Percentiles rank a stretch among this genome's conserved stretches.
phyloP scores from a whole-genome alignment of 2,329 filamentous ascomycete genomes.

The Botrytis fabae region DNA sequence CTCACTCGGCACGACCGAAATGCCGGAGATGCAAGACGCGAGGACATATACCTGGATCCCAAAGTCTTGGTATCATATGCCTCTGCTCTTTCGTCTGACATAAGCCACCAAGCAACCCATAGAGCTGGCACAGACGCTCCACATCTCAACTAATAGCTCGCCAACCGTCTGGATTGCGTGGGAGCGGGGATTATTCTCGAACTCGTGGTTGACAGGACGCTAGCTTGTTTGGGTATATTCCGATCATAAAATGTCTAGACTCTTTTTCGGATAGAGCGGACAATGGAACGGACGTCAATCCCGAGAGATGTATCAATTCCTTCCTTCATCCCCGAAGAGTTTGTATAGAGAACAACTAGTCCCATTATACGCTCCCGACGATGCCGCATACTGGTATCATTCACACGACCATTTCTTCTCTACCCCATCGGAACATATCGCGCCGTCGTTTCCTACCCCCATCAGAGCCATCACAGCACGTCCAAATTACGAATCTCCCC shows the following conservation, averaged over 20 bases:
- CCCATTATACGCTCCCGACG: neutral
- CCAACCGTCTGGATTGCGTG: neutral
- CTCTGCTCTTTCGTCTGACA: neutral
- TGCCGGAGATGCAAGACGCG: neutral
- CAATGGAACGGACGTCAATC: too few species aligned
- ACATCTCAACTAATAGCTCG: neutral
- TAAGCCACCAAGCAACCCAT: neutral
- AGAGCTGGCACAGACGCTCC: neutral
- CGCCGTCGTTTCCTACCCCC: neutral
- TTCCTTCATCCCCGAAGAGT: neutral
- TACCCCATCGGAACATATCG: neutral
- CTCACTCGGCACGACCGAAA: slow-evolving; percentile 8
- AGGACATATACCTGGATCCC: neutral
- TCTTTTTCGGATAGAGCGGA: neutral
- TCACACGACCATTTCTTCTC: neutral
- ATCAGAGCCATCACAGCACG: neutral
- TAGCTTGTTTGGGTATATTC: neutral
- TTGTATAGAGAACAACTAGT: neutral
- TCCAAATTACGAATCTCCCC: neutral
- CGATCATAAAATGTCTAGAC: neutral
- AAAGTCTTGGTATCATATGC: neutral
- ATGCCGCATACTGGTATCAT: neutral
- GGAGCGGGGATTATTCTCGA: neutral
- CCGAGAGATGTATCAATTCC: neutral
- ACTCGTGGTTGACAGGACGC: neutral